Percentiles rank a stretch among this genome's conserved stretches.
Evolutionary conservation across 495 filamentous ascomycete species (phyloP).

Genomic region (Talaromyces adpressus): DNA sequence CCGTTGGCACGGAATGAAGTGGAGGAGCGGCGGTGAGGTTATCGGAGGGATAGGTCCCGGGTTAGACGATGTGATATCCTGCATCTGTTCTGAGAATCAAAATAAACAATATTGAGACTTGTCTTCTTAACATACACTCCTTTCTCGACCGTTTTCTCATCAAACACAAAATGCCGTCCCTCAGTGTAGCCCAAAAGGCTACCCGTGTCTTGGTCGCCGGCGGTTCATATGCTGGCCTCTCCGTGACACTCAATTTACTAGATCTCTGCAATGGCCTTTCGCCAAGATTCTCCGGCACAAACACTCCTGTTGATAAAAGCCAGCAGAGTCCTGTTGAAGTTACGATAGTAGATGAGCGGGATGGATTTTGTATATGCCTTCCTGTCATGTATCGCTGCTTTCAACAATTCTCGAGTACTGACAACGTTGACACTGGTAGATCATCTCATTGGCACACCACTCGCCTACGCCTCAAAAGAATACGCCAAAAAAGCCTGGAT

Average conservation of each 20-base stretch:
- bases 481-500: constrained; percentile 55
- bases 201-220: constrained; percentile 37
- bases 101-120: neutral
- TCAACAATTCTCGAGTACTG: neutral
- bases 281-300: constrained; percentile 21
- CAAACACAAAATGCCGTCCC: neutral
- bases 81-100: neutral
- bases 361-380: constrained; percentile 55
- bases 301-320: constrained; percentile 18
- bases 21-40: neutral
- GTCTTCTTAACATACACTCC: neutral
- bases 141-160: neutral
- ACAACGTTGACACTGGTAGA: constrained; percentile 12
- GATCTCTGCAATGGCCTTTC: constrained; percentile 46
- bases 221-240: constrained; percentile 59
- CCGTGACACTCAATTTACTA: constrained; percentile 50
- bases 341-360: constrained; percentile 62
- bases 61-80: neutral
- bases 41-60: neutral
- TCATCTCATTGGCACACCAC: constrained; percentile 59
- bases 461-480: constrained; percentile 49
- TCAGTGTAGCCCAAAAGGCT: neutral
- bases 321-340: constrained; percentile 48
- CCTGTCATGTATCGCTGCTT: neutral
- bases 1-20: neutral